These are phyloP conservation scores for Rhizophora apiculata DNA, from an alignment of 345 rosid genomes.

Conservation along the genomic window DNA sequence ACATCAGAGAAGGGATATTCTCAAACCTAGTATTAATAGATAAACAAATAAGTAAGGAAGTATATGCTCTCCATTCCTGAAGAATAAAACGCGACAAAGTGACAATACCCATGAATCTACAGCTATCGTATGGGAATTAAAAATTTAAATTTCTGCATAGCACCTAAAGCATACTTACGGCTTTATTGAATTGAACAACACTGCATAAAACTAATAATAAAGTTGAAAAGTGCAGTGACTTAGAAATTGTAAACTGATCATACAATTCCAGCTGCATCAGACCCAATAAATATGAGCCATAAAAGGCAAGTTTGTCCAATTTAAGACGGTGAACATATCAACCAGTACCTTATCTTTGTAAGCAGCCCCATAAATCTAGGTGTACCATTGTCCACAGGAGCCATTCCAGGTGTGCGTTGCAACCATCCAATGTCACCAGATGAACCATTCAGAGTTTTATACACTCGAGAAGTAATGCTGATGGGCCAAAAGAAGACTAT, in stretches of 20 bases:
- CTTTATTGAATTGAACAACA: too few species aligned
- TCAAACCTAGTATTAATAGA: constrained; percentile 61
- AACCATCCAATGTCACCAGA: constrained; percentile 74
- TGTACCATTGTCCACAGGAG: constrained; percentile 57
- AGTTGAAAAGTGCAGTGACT: too few species aligned
- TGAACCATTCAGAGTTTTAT: constrained; percentile 56
- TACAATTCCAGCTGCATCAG: too few species aligned
- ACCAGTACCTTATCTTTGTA: constrained; percentile 40
- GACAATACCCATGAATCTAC: constrained; percentile 1
- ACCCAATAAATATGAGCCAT: neutral
- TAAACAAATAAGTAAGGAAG: constrained; percentile 57
- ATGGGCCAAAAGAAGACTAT: constrained; percentile 9
- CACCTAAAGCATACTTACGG: neutral
- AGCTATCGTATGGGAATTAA: neutral
- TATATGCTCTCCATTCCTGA: constrained; percentile 61
- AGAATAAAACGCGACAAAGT: constrained; percentile 4
- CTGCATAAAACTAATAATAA: too few species aligned
- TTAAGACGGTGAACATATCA: neutral
- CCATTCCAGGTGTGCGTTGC: constrained; percentile 54
- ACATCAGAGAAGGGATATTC: constrained; percentile 2
- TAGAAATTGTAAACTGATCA: too few species aligned
- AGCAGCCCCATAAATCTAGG: constrained; percentile 58
- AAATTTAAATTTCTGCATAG: neutral
- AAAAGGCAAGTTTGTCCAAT: neutral
- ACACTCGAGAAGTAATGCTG: constrained; percentile 54